Percentiles rank a stretch among this genome's conserved stretches.
Evolutionary conservation across 768 basidiomycete genomes (phyloP).

Genomic region (Leccinellum rugosiceps): DNA sequence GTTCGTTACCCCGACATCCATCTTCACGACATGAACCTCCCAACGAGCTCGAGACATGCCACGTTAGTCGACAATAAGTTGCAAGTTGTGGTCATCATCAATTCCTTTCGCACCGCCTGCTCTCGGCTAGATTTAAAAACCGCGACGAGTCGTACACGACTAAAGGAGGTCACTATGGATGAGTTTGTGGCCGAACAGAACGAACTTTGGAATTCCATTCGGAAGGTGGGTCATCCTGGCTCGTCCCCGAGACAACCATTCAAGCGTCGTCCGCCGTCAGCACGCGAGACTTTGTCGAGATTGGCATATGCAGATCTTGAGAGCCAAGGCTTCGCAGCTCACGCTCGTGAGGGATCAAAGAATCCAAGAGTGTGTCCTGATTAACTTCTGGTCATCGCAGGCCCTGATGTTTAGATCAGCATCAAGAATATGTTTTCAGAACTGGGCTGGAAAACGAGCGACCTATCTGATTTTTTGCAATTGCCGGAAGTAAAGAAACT

Average conservation of each 20-base stretch:
- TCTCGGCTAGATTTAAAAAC: conserved; percentile 5
- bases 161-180: background rate
- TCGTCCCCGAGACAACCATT: background rate
- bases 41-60: background rate
- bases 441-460: background rate
- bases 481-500: conserved; percentile 8
- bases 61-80: background rate
- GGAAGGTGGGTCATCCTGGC: background rate
- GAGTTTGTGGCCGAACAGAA: background rate
- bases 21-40: background rate
- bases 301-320: background rate
- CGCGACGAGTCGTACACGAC: background rate
- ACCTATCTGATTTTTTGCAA: background rate
- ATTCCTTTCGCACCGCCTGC: accelerated
- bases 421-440: background rate
- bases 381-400: background rate
- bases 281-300: background rate
- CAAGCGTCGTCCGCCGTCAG: background rate
- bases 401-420: conserved; percentile 1
- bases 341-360: conserved; percentile 1
- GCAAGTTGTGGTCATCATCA: background rate
- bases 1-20: background rate
- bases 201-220: background rate
- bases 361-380: background rate
- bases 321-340: background rate